These are phyloP conservation scores for Saturnispora gosingensis DNA, from an alignment of 805 yeast species.

Conservation along the genomic window DNA sequence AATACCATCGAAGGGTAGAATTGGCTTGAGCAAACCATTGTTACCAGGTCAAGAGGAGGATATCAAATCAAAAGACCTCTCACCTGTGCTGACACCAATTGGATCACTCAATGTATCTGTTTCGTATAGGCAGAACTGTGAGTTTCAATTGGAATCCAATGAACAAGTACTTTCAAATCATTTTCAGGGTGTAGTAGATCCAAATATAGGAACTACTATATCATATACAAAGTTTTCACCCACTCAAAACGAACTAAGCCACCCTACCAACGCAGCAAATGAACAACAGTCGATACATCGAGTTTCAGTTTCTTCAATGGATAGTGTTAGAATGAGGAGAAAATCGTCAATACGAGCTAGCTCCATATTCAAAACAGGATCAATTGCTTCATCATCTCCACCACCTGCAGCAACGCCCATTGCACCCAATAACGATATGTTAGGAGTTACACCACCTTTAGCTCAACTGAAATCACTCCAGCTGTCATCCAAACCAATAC, in stretches of 20 bases:
- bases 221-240: not conserved
- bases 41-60: slow-evolving; percentile 1
- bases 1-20: slow-evolving; percentile 71
- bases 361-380: slow-evolving; percentile 58
- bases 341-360: slow-evolving; percentile 32
- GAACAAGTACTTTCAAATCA: slow-evolving; percentile 34
- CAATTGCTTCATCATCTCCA: slow-evolving; percentile 35
- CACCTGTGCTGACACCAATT: slow-evolving; percentile 63
- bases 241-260: not conserved
- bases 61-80: slow-evolving; percentile 46
- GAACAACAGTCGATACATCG: slow-evolving; percentile 9
- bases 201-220: not conserved
- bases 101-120: slow-evolving; percentile 72
- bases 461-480: slow-evolving; percentile 11
- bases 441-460: slow-evolving; percentile 4
- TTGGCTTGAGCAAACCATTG: slow-evolving; percentile 73
- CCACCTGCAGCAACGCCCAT: slow-evolving; percentile 16
- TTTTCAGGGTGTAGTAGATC: not conserved
- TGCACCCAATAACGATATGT: not conserved
- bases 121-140: slow-evolving; percentile 64
- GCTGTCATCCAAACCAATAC: slow-evolving; percentile 24
- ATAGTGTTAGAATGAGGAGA: slow-evolving; percentile 20
- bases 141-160: slow-evolving; percentile 57
- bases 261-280: not conserved
- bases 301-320: slow-evolving; percentile 19